These are phyloP conservation scores for Colletotrichum somersetense DNA, from an alignment of 2,329 filamentous ascomycete genomes.

Conservation along the genomic window DNA sequence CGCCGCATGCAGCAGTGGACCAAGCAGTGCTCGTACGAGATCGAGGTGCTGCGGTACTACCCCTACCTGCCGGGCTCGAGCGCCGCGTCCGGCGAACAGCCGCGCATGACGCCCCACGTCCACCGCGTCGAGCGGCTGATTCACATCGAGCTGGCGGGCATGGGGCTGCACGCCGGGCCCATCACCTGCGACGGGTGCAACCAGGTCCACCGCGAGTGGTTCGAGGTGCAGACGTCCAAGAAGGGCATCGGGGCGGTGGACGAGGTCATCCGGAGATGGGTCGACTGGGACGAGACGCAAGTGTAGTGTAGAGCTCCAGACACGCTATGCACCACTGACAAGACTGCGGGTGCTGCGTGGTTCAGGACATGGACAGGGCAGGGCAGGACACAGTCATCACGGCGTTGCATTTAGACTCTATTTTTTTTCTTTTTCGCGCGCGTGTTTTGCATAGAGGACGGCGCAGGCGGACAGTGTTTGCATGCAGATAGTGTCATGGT, in stretches of 20 bases:
- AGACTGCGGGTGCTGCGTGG: too few relatives aligned
- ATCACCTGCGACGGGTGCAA: slow-evolving; percentile 81
- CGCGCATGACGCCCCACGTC: slow-evolving; percentile 84
- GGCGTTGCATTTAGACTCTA: neutral
- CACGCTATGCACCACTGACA: too few relatives aligned
- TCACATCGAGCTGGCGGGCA: slow-evolving; percentile 84
- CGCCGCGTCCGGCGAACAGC: slow-evolving; percentile 51
- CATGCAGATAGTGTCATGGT: neutral
- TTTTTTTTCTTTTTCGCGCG: neutral
- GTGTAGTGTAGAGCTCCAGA: neutral
- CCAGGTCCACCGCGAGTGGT: slow-evolving; percentile 93
- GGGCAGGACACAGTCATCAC: neutral
- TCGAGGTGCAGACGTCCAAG: slow-evolving; percentile 83
- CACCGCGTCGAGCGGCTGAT: slow-evolving; percentile 91
- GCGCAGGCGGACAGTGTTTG: neutral
- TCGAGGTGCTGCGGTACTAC: slow-evolving; percentile 92
- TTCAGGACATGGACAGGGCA: too few relatives aligned
- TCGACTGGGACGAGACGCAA: slow-evolving; percentile 79
- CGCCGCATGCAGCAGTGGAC: slow-evolving; percentile 93
- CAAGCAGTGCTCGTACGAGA: slow-evolving; percentile 89
- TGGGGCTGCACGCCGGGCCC: slow-evolving; percentile 66
- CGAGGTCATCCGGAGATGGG: slow-evolving; percentile 84
- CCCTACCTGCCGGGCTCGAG: slow-evolving; percentile 74
- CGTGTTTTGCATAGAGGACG: slow-evolving; percentile 9
- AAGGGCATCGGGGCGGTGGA: slow-evolving; percentile 76